Evolutionary conservation across 371 early-diverging fungal species (phyloP), one percentile per base, ranked within the genome.

Genomic region (Apophysomyces variabilis): DNA sequence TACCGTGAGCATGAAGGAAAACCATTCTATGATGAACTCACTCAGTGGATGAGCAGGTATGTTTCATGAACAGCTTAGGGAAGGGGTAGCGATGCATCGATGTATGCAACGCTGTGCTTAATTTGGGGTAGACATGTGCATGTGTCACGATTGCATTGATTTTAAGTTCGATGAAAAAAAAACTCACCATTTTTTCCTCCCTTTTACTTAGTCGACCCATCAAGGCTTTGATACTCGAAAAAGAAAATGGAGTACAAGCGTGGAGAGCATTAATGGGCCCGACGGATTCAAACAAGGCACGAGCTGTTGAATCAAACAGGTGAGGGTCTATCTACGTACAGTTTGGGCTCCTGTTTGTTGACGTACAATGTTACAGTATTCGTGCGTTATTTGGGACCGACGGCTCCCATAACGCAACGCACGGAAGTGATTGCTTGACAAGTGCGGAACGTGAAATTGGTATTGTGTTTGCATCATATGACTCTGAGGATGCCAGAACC

Each of bases 201-300:
- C 57, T 1, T 26, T 43, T 62, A 7, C 43, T 36, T 57, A 66
- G 66, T 47, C 61, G 57, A 5, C 60, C 70, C 41, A 70, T 70
- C 60, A 38, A 70, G 46, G 92, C 90, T 0, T 60, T 95, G 75
- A 85, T 91, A 0, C 72, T 95, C 26, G 85, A 88, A 64, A 90
- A 87, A 35, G 79, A 79, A 11, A 70, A 84, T 26, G 93, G 89
- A 5, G 83, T 95, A 14, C 63, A 76, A 5, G 77, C 75, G 4
- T 95, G 95, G 94, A 74, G 94, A 18, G 60, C 67, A 32, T 66
- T 92, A 1, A 90, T 93, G 62, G 95, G 95, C 0, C 89, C 92
- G 4, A 94, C 95, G 1, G 85, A 91, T 58, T 85, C 94, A 0
- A 70, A 69, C 9, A 88, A 86, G 58, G 94, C 94, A 11, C 74